Percentiles rank a stretch among this genome's conserved stretches.
These are phyloP conservation scores for Lycium barbarum DNA, from an alignment of 257 asterid genomes.

Conservation along the genomic window DNA sequence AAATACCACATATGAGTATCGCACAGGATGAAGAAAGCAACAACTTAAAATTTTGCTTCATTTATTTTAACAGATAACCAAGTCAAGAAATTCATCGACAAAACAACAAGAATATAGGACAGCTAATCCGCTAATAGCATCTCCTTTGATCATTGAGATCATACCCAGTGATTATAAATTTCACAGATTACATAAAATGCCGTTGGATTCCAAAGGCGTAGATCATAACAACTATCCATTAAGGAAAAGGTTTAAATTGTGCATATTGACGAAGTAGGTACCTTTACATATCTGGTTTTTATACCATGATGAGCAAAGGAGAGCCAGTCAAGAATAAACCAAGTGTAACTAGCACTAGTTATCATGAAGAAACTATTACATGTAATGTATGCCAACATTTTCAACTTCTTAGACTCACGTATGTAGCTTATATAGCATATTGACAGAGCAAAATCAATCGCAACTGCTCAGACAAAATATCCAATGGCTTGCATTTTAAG, in stretches of 20 bases:
- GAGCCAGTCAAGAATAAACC: slow-evolving; percentile 10
- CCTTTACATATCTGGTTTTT: background rate
- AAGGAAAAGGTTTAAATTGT: background rate
- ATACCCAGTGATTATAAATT: slow-evolving; percentile 22
- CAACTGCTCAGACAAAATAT: too few relatives aligned
- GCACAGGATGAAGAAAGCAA: slow-evolving; percentile 7
- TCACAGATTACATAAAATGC: background rate
- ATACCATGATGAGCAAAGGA: slow-evolving; percentile 12
- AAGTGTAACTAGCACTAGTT: slow-evolving; percentile 15
- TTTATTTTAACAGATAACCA: background rate
- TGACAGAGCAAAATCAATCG: too few relatives aligned
- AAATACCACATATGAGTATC: slow-evolving; percentile 11
- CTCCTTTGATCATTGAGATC: background rate
- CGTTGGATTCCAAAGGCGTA: background rate
- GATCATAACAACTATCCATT: slow-evolving; percentile 19
- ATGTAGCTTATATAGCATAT: too few relatives aligned
- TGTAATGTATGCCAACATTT: background rate
- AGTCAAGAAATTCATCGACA: slow-evolving; percentile 15
- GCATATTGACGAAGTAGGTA: slow-evolving; percentile 16
- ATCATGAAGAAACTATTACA: background rate
- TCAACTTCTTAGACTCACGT: too few relatives aligned
- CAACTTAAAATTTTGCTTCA: background rate
- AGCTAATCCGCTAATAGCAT: slow-evolving; percentile 12
- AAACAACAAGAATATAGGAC: slow-evolving; percentile 4
- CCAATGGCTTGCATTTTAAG: too few relatives aligned